Base-by-base conservation (phyloP, 192 early-diverging fungal genomes). In the Tieghemiomyces parasiticus region DNA sequence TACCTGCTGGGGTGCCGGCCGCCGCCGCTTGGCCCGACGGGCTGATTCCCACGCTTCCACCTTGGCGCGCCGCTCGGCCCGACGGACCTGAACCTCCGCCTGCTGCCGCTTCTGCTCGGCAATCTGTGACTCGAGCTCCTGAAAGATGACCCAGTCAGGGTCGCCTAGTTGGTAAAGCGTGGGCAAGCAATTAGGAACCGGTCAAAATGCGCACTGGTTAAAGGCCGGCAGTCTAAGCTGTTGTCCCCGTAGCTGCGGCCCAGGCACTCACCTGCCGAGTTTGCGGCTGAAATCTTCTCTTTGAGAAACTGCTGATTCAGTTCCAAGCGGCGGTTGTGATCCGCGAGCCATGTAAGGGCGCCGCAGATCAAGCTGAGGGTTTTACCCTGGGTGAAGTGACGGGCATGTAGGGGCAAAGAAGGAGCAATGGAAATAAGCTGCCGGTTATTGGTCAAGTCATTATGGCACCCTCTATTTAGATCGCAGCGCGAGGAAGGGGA, bases 291-390 rank as follows among this genome's bases (percentile, higher is more conserved):
- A 29, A 45, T 48, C 54, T 44, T 66, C 63, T 4, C 60, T 66
- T 60, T 63, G 16, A 52, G 50, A 8, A 16, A 14, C 50, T 58
- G 4, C 0, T 46, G 54, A 9, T 29, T 59, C 19, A 46, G 34
- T 1, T 71, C 46, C 16, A 63, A 46, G 3, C 71, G 62, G 22
- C 54, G 46, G 26, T 60, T 63, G 51, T 80, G 61, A 61, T 88
- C 85, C 22, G 67, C 64, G 20, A 92, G 75, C 93, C 93, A 96
- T 32, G 74, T 81, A 20, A 93, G 62, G 1, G 89, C 75, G 0
- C 90, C 89, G 71, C 89, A 92, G 32, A 93, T 84, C 31, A 96
- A 72, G 56, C 82, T 85, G 6, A 96, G 76, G 30, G 89, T 88
- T 71, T 96, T 96, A 32, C 93, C 92, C 81, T 85, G 60, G n/a